phyloP scores from a whole-genome alignment of 2,329 filamentous ascomycete species.

The Zymoseptoria crescenta region DNA sequence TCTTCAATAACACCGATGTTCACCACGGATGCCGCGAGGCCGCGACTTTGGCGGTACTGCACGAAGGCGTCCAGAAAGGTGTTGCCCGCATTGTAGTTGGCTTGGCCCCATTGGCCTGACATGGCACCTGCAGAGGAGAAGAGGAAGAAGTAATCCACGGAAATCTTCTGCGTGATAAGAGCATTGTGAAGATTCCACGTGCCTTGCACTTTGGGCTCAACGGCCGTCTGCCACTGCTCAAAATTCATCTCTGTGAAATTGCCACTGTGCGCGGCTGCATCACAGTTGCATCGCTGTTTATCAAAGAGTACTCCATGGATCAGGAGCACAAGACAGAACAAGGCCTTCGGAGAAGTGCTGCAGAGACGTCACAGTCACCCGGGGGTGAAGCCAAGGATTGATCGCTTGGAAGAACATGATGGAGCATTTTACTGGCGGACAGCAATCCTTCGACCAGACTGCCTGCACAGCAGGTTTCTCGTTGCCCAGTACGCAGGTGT shows the following conservation, averaged over 20 bases:
- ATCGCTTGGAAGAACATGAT: no score
- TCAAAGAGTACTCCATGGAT: no score
- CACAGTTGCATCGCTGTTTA: no score
- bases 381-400: no score
- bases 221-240: neutral
- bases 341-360: no score
- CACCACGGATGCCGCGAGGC: constrained; percentile 41
- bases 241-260: neutral
- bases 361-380: no score
- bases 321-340: no score
- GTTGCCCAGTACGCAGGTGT: no score
- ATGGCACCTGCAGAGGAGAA: constrained; percentile 44
- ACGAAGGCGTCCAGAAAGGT: constrained; percentile 19
- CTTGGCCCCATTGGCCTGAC: constrained; percentile 50
- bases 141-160: constrained; percentile 5
- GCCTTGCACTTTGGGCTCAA: neutral
- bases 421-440: no score
- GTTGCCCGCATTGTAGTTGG: constrained; percentile 51
- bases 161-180: neutral
- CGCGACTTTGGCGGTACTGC: constrained; percentile 33
- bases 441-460: no score
- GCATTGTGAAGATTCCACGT: neutral
- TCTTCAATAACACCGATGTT: constrained; percentile 46
- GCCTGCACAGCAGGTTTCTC: no score
- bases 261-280: no score